Base-by-base conservation (phyloP, 345 rosid genomes). In the Erodium maritimum region DNA sequence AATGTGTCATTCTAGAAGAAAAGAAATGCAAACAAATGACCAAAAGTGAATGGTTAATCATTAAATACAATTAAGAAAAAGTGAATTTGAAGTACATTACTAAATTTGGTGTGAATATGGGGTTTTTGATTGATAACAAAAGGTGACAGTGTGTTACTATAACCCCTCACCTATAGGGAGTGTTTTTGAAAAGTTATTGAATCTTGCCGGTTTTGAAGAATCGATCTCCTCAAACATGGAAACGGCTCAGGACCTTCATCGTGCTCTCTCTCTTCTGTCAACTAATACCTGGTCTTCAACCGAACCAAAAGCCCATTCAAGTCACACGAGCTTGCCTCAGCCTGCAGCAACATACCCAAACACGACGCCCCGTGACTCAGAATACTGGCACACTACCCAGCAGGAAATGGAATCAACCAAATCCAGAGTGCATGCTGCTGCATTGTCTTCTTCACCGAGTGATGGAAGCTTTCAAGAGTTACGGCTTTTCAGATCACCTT, bases 221-320 rank as follows among this genome's bases (percentile, higher is more conserved):
- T 42, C 48, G 48, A 42, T 42, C 48, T 42, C 48, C 3, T 42
- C 48, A 13, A 42, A 42, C 14, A 0, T 42, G 14, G 48, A 42
- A 42, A 14, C 48, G 14, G 12, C 48, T 3, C 48, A 42, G 48
- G 48, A 42, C 12, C 60, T 79, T 74, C 90, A 84, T 57, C 80
- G 90, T 88, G 98, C 96, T 91, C 98, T 88, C 98, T 91, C 96
- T 91, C 98, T 91, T 91, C 96, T 91, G 98, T 91, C 98, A 91
- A 81, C 81, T 55, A 83, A 76, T 61, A 63, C 91, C 45, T 75
- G 81, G 77, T 79, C 71, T 56, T 67, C 80, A 16, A 61, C 73
- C 56, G 80, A 75, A 65, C 84, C 83, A 34, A 82, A 72, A 73
- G 66, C 76, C 22, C n/a, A 29, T 48, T 17, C 52, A 0, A 20